Evolutionary conservation across 1,139 yeast species (phyloP).

Genomic region (Kazachstania sp.): DNA sequence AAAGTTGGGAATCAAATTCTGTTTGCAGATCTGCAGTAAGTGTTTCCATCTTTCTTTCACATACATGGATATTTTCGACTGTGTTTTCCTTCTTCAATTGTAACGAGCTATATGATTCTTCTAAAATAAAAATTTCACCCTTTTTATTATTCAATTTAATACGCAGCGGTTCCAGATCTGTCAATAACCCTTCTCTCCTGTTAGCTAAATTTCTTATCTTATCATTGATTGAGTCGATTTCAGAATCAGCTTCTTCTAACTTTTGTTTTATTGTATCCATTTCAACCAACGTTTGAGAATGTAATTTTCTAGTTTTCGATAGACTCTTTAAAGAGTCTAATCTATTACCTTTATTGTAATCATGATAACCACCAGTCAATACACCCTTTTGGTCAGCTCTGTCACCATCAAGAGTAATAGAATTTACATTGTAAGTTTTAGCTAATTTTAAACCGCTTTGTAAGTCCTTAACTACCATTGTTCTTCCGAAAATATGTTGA

Average conservation of each 20-base stretch:
- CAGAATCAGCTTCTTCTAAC: constrained; percentile 37
- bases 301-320: constrained; percentile 43
- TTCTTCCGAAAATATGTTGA: constrained; percentile 69
- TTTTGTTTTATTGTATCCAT: constrained; percentile 33
- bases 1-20: constrained; percentile 47
- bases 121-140: constrained; percentile 36
- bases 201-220: constrained; percentile 40
- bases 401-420: constrained; percentile 90
- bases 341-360: constrained; percentile 49
- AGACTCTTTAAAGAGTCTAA: constrained; percentile 59
- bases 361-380: constrained; percentile 82
- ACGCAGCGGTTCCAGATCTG: constrained; percentile 40
- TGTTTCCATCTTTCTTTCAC: constrained; percentile 33
- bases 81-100: constrained; percentile 27
- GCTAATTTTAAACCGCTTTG: constrained; percentile 65
- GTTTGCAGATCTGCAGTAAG: constrained; percentile 45
- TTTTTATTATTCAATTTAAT: constrained; percentile 37
- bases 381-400: constrained; percentile 77
- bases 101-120: constrained; percentile 37
- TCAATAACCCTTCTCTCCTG: constrained; percentile 35
- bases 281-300: constrained; percentile 35
- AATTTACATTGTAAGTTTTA: constrained; percentile 51
- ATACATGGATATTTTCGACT: constrained; percentile 19
- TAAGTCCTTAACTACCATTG: constrained; percentile 67
- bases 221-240: constrained; percentile 40